Evolutionary conservation across 1,139 yeast species (phyloP), one percentile per base, ranked within the genome.

Genomic region (Suhomyces bribrorum): DNA sequence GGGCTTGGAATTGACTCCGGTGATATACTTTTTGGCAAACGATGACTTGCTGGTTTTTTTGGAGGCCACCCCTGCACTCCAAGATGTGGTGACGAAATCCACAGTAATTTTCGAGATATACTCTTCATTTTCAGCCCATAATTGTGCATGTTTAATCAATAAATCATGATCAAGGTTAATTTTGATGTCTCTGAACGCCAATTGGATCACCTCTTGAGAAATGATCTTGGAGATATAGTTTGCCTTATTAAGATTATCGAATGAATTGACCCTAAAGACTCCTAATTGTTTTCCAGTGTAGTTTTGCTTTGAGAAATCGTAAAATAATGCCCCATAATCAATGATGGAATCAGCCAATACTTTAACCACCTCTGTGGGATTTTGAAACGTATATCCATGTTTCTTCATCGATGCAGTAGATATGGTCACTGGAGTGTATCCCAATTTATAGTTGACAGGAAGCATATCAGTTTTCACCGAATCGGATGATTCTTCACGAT

Each of bases 241-340:
- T 9, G 86, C 79, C 45, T 83, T 80, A 40, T 73, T 78, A 39
- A 81, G 66, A n/a, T 86, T 78, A 52, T 81, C 83, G 45, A 83
- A 74, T 0, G 88, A 79, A 49, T 81, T 81, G 7, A 82, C 70
- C 45, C 88, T 56, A 46, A 84, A 76, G 0, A 79, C 78, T 11
- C 92, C 94, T 28, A 81, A 63, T 55, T 84, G 94, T 49, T 81
- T 80, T 0, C 86, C 86, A 27, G 76, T 68, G 51, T 69, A 79
- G 2, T 70, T 66, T 17, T 70, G 66, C 39, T 70, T 65, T 14
- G 57, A 54, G 29, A 65, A 59, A 53, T 81, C 86, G 50, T 72
- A 80, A 40, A 83, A 81, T 43, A 78, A 73, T 0, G 89, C 86
- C 7, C 87, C 88, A 54, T 74, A 79, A 31, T 81, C 81, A 33